Evolutionary conservation across 208 protist genomes (phyloP).

Genomic region (Blastocrithidia nonstop): DNA sequence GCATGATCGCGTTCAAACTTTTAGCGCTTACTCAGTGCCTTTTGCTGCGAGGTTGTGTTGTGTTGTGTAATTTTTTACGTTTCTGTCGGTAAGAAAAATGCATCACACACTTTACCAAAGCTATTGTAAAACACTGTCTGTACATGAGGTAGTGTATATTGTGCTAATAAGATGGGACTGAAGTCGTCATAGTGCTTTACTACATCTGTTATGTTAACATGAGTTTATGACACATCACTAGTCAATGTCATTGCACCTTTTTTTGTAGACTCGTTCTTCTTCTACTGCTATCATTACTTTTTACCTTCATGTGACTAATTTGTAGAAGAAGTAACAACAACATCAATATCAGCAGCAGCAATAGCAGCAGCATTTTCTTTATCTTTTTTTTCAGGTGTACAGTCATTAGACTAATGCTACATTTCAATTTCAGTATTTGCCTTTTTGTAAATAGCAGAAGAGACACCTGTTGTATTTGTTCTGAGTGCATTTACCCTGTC

Average conservation of each 20-base stretch:
- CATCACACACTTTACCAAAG: conserved; percentile 88
- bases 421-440: too few species aligned
- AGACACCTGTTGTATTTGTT: too few species aligned
- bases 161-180: conserved; percentile 71
- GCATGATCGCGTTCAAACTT: conserved; percentile 82
- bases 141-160: conserved; percentile 22
- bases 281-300: neutral
- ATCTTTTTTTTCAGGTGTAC: too few species aligned
- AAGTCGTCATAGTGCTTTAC: conserved; percentile 81
- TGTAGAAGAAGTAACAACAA: too few species aligned
- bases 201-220: conserved; percentile 9
- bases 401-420: too few species aligned
- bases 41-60: conserved; percentile 57
- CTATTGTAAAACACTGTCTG: conserved; percentile 30
- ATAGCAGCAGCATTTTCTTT: too few species aligned
- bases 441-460: too few species aligned
- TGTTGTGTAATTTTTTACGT: conserved; percentile 68
- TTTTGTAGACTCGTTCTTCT: neutral
- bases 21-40: conserved; percentile 78
- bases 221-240: too few species aligned
- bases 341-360: too few species aligned
- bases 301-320: neutral
- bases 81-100: conserved; percentile 89
- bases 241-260: neutral
- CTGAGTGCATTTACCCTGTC: too few species aligned